Conservation (phyloP, 1,284 basidiomycete genomes). For the Coniophora puteana region DNA sequence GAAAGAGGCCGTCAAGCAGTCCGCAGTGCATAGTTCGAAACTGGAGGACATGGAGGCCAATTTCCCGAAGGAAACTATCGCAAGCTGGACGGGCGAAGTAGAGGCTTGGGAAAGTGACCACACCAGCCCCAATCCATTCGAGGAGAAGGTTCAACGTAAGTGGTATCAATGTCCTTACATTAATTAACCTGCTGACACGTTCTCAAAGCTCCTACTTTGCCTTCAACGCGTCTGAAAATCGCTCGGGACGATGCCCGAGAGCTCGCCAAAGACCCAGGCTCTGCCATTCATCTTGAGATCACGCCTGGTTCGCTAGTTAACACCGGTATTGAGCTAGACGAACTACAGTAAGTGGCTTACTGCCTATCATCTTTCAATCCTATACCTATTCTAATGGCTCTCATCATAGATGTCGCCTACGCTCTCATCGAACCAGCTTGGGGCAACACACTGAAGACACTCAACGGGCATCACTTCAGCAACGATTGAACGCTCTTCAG, state of each 20-base stretch:
- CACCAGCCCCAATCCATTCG: background rate
- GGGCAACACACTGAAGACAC: background rate
- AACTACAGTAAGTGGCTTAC: background rate
- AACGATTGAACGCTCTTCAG: background rate
- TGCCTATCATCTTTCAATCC: too few species aligned
- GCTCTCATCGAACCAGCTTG: background rate
- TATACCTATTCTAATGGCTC: too few species aligned
- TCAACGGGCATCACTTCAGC: background rate
- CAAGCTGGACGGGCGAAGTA: background rate
- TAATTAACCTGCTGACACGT: too few species aligned
- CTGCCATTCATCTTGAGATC: background rate
- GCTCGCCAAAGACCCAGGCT: background rate
- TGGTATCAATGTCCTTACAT: too few species aligned
- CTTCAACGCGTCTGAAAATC: background rate
- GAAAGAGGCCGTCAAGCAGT: too few species aligned
- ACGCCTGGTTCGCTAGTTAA: background rate
- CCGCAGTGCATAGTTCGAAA: background rate
- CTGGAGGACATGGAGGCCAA: background rate
- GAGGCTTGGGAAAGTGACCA: slow-evolving; percentile 2
- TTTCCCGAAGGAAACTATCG: background rate
- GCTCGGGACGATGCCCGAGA: background rate
- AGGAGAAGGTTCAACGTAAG: background rate
- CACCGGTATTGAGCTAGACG: background rate
- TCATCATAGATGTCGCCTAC: background rate
- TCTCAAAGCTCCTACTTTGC: background rate